Evolutionary conservation across 2,329 filamentous ascomycete genomes (phyloP).

Genomic region (Penicillium sp.): DNA sequence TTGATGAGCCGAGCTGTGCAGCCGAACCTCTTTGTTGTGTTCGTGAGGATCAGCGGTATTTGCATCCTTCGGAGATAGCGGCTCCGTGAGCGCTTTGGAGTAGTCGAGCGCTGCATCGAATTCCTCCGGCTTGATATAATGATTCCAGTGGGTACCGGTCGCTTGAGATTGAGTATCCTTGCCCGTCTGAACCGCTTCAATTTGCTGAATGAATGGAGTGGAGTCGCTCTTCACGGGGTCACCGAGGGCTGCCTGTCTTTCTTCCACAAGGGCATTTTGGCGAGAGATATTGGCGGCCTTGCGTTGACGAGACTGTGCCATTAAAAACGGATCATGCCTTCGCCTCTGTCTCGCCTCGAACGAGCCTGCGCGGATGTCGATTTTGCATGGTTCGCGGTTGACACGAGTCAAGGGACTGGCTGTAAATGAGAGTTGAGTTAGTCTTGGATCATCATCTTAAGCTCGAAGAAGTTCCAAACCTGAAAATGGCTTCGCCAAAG

Average conservation of each 20-base stretch:
- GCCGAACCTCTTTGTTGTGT: constrained; percentile 34
- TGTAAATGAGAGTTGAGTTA: constrained; percentile 13
- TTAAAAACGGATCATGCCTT: constrained; percentile 74
- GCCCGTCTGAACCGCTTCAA: constrained; percentile 56
- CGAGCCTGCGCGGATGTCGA: constrained; percentile 62
- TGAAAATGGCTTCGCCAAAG: constrained; percentile 57
- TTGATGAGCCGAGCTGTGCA: constrained; percentile 55
- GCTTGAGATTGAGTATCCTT: constrained; percentile 17
- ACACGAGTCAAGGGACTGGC: constrained; percentile 47
- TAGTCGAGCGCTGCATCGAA: constrained; percentile 62
- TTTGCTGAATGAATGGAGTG: constrained; percentile 80
- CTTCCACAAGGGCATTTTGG: constrained; percentile 63
- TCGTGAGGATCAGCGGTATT: constrained; percentile 35
- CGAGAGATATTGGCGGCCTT: constrained; percentile 79
- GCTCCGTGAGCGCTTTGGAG: constrained; percentile 60
- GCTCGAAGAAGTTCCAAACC: constrained; percentile 49
- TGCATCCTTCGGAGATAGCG: constrained; percentile 28
- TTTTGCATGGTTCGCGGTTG: constrained; percentile 48
- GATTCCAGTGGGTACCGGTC: constrained; percentile 58
- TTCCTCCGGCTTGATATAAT: constrained; percentile 67
- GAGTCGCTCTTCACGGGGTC: constrained; percentile 73
- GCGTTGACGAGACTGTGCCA: constrained; percentile 75
- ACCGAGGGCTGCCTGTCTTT: constrained; percentile 64
- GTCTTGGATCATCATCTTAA: neutral
- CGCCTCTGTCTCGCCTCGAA: constrained; percentile 61